These are phyloP conservation scores for Paspalum vaginatum DNA, from an alignment of 176 grass and related monocot species.

Conservation along the genomic window DNA sequence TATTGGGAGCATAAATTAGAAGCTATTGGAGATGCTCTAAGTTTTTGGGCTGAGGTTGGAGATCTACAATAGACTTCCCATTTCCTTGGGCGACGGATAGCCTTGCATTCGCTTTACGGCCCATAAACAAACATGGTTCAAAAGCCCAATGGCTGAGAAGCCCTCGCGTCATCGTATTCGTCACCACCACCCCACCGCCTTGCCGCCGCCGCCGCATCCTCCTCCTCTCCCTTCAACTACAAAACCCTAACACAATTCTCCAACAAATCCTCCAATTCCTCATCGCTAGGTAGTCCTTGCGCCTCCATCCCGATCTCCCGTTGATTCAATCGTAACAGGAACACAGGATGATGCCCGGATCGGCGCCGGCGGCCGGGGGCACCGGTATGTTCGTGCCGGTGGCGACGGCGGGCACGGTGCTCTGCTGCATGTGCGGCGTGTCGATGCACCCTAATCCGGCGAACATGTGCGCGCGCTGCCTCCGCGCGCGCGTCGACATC, in stretches of 20 bases:
- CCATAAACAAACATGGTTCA: background rate
- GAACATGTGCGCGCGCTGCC: constrained; percentile 91
- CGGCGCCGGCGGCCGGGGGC: constrained; percentile 52
- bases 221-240: background rate
- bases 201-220: background rate
- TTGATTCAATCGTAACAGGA: background rate
- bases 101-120: background rate
- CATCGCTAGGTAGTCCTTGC: background rate
- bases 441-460: constrained; percentile 81
- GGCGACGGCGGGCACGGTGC: constrained; percentile 86
- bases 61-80: too few relatives aligned
- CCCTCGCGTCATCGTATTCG: constrained; percentile 40
- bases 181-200: background rate
- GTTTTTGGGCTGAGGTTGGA: too few relatives aligned
- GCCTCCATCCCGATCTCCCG: background rate
- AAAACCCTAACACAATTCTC: constrained; percentile 48
- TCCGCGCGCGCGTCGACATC: constrained; percentile 66
- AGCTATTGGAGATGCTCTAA: too few relatives aligned
- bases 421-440: constrained; percentile 93
- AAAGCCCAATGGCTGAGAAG: background rate
- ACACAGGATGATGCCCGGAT: constrained; percentile 47
- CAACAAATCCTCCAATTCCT: constrained; percentile 4
- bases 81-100: too few relatives aligned
- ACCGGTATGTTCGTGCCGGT: constrained; percentile 85
- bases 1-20: too few relatives aligned